phyloP scores from a whole-genome alignment of 495 filamentous ascomycete species.

The Chlorociboria aeruginascens region DNA sequence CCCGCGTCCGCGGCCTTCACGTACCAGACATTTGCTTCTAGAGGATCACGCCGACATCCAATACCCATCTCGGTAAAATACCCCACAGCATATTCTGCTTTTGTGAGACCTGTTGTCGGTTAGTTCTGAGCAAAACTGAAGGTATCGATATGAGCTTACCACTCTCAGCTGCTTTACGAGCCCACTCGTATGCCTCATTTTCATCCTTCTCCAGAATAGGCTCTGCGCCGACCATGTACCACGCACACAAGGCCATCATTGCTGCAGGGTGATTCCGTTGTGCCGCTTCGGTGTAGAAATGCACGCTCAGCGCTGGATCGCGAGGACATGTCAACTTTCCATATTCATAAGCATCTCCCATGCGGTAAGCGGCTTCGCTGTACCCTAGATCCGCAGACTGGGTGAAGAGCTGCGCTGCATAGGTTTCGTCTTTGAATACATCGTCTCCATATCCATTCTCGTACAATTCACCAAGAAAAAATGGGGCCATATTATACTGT shows the following conservation, averaged over 20 bases:
- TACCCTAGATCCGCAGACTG: constrained; percentile 90
- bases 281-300: constrained; percentile 92
- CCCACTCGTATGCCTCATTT: constrained; percentile 95
- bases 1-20: constrained; percentile 90
- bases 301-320: constrained; percentile 87
- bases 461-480: constrained; percentile 79
- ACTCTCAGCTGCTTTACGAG: constrained; percentile 66
- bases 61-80: constrained; percentile 99
- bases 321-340: constrained; percentile 75
- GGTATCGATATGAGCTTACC: constrained; percentile 40
- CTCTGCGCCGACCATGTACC: constrained; percentile 94
- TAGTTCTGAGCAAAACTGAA: constrained; percentile 6
- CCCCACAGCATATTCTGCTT: constrained; percentile 89
- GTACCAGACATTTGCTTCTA: constrained; percentile 98
- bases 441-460: constrained; percentile 85
- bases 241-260: constrained; percentile 99
- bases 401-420: constrained; percentile 89
- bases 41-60: constrained; percentile 79
- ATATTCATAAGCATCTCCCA: constrained; percentile 97
- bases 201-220: constrained; percentile 91
- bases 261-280: constrained; percentile 71
- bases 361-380: constrained; percentile 65
- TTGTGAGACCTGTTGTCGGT: constrained; percentile 54
- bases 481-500: constrained; percentile 89
- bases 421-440: constrained; percentile 77